Conservation (phyloP, 306 rosid genomes). For the Quercus parvula region DNA sequence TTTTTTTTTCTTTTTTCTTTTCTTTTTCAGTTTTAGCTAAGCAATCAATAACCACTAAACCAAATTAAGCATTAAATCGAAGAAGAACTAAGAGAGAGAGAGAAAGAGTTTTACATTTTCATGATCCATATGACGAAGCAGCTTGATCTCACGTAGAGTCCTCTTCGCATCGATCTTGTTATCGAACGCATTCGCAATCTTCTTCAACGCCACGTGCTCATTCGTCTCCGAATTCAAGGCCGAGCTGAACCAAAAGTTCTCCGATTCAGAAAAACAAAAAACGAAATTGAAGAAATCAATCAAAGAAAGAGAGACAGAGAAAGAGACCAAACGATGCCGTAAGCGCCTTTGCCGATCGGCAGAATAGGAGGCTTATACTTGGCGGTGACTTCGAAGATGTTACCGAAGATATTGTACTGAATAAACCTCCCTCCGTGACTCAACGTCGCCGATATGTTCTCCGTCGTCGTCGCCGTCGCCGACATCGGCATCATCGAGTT, state of each 20-base stretch:
- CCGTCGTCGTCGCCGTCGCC: constrained; percentile 11
- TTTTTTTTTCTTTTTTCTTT: no score
- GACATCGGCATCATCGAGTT: no score
- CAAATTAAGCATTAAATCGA: no score
- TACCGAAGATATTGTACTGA: constrained; percentile 92
- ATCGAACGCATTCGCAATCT: constrained; percentile 94
- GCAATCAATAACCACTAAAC: no score
- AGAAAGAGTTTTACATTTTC: constrained; percentile 60
- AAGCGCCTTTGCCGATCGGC: constrained; percentile 99
- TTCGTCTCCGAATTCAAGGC: constrained; percentile 82
- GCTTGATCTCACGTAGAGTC: constrained; percentile 95
- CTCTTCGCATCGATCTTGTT: constrained; percentile 96
- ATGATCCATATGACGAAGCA: constrained; percentile 98
- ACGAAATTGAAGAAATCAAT: neutral
- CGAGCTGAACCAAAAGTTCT: constrained; percentile 41
- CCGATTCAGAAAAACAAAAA: neutral
- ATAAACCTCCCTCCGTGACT: constrained; percentile 93
- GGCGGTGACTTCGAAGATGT: constrained; percentile 83
- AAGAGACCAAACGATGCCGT: constrained; percentile 88
- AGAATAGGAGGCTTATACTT: constrained; percentile 95
- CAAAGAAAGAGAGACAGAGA: neutral
- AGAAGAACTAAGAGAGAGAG: neutral
- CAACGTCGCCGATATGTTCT: constrained; percentile 82
- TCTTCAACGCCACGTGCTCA: constrained; percentile 89
- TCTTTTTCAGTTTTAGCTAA: no score